These are phyloP conservation scores for Tanacetum coccineum DNA, from an alignment of 129 eudicot species.

Conservation along the genomic window DNA sequence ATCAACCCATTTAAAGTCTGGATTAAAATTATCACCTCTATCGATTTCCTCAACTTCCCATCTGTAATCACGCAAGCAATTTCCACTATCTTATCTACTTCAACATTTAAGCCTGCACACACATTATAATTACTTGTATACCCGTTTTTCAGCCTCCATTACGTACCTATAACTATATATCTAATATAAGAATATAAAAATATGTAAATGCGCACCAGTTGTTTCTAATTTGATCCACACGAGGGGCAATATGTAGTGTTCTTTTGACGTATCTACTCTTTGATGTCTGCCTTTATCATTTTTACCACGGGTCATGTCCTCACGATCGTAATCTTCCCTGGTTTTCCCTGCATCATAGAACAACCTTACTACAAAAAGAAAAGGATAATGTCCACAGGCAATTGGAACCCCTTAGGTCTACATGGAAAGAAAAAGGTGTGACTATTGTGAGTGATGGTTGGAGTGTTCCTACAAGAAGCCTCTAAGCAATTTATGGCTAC, in stretches of 20 bases:
- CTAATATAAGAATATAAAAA: background rate
- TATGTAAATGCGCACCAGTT: constrained; percentile 51
- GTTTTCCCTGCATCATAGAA: constrained; percentile 38
- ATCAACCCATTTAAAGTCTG: background rate
- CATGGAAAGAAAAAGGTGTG: no score
- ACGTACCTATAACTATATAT: background rate
- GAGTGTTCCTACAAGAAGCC: no score
- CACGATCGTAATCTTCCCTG: constrained; percentile 31
- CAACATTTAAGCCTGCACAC: constrained; percentile 61
- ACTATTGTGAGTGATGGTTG: no score
- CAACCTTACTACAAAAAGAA: no score
- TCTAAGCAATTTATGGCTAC: no score
- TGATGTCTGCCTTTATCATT: constrained; percentile 26
- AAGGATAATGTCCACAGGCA: no score
- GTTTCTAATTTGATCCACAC: constrained; percentile 96
- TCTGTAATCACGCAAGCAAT: constrained; percentile 87
- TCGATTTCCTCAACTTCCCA: constrained; percentile 64
- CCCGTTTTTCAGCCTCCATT: background rate
- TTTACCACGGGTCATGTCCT: constrained; percentile 19
- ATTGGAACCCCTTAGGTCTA: no score
- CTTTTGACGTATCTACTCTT: constrained; percentile 13
- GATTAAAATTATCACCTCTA: constrained; percentile 48
- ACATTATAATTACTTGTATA: background rate
- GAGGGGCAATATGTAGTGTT: constrained; percentile 63
- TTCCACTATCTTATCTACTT: constrained; percentile 77